Percentiles rank a stretch among this genome's conserved stretches.
These are phyloP conservation scores for Ustilago nuda DNA, from an alignment of 1,284 basidiomycete species.

Conservation along the genomic window DNA sequence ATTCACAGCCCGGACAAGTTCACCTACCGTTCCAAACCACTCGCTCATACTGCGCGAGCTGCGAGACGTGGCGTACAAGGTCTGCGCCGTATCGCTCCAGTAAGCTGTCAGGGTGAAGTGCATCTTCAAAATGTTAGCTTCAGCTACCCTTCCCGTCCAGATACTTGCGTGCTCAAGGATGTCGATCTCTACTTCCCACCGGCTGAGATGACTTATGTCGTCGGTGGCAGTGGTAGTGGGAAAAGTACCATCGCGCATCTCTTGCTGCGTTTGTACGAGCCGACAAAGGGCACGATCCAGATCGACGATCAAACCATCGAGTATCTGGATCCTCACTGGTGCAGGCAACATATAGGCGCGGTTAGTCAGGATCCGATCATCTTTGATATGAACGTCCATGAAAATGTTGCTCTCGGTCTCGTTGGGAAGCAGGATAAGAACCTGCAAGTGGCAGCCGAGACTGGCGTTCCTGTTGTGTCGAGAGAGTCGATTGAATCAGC, in stretches of 20 bases:
- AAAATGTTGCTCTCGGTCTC: conserved; percentile 87
- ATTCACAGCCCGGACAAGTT: conserved; percentile 24
- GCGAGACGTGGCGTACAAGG: conserved; percentile 23
- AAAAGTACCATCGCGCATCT: conserved; percentile 91
- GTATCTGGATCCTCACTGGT: conserved; percentile 79
- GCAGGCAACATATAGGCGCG: conserved; percentile 79
- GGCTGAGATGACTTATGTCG: conserved; percentile 88
- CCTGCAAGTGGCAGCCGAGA: not conserved
- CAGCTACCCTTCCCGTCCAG: conserved; percentile 85
- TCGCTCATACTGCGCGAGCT: not conserved
- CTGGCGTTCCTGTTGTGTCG: conserved; percentile 46
- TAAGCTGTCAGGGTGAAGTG: conserved; percentile 77
- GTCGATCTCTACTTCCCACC: conserved; percentile 81
- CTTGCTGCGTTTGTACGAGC: conserved; percentile 80
- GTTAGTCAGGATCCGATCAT: conserved; percentile 82
- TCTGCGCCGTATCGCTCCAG: conserved; percentile 50
- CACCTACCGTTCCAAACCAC: conserved; percentile 8
- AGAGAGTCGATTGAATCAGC: conserved; percentile 82
- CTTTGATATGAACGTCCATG: conserved; percentile 84
- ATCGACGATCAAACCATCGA: conserved; percentile 85
- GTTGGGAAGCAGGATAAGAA: conserved; percentile 9
- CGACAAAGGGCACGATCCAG: conserved; percentile 72
- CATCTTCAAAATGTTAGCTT: conserved; percentile 82
- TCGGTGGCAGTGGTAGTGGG: conserved; percentile 89
- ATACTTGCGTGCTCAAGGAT: conserved; percentile 75